Evolutionary conservation across 2,329 filamentous ascomycete species (phyloP), one percentile per base, ranked within the genome.

Genomic region (Apiospora arundinis): DNA sequence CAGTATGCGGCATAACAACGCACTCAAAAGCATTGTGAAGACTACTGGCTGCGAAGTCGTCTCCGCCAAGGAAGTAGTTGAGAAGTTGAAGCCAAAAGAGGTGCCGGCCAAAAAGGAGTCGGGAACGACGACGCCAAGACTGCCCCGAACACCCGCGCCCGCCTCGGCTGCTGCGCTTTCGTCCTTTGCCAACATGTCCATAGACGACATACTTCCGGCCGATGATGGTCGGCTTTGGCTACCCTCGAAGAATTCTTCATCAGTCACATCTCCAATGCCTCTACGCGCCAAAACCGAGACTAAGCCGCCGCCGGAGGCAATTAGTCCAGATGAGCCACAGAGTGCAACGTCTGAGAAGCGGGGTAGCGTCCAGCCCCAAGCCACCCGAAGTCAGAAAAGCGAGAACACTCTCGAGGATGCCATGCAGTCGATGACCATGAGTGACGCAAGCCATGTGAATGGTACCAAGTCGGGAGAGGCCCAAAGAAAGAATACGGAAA

Each of bases 1-100:
- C 75, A 89, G 91, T 71, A 81, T 85, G 23, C 90, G 94, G 60
- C 94, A 97, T 76, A 84, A 89, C 63, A 86, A 89, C 74, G 92
- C 95, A 0, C 85, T 97, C 75, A 87, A 88, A 69, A 89, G 90
- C 70, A 91, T 97, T 79, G 86, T 89, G 2, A 90, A 94, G 56
- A 88, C 93, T 69, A 92, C 95, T 72, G 94, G 93, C 42, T 94
- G 93, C 66, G 89, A 90, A 65, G 85, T 92, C 2, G 84, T 91
- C 40, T 67, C 65, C 25, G n/a, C 65, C 44, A 32, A 44, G 65
- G 40, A 67, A 8, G 65, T 46, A 32, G 7, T 45, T 16, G 65
- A 32, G 14, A 67, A 46, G 65, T 9, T 67, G n/a, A 63, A 40
- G 37, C 76, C 77, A 5, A 77, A 76, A 70, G 63, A 25, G 44